Evolutionary conservation across 1,284 basidiomycete species (phyloP), one percentile per base, ranked within the genome.

Genomic region (Marasmius sp.): DNA sequence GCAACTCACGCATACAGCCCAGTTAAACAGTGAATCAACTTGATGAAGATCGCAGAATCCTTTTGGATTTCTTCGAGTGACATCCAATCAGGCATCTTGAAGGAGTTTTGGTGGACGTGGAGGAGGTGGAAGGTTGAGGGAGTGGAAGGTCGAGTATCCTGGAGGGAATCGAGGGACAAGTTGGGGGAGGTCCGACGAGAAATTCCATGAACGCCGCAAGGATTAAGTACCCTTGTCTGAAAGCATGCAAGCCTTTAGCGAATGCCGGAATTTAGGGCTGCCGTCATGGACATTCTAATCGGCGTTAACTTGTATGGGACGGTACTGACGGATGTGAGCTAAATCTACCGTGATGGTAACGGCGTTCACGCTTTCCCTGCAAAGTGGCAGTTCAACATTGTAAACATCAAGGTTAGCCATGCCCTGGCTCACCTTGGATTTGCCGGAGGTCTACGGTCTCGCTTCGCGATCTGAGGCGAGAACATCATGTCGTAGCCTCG

Each of bases 11-110:
- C 73, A 70, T 91, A 91, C 20, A 91, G 72, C 6, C 89, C 89
- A 45, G 89, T 76, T 59, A 91, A 74, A 12, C 77, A 78, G 66
- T 91, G 89, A 79, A 88, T 86, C 59, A 91, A 80, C 68, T 85
- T 86, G 63, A 74, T 77, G 69, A 90, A 91, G 59, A 82, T 80
- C 41, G 60, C 81, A 22, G 34, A 22, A 56, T 66, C 62, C 34
- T 55, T 43, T 16, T 12, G 18, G 33, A 60, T 20, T 47, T 66
- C 62, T 51, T 3, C 55, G 10, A 20, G 27, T 36, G 64, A 66
- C 12, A 11, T 36, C 64, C 64, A 66, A 38, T 65, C 57, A 14
- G 60, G 59, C 64, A 65, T 65, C 9, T n/a, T 57, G 57, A 36
- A 36, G 27, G 36, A 41, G n/a, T 27, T 18, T 47, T 47, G 8